Base-by-base conservation (phyloP, 805 yeast genomes). In the Yamadazyma takamatsuzukensis region DNA sequence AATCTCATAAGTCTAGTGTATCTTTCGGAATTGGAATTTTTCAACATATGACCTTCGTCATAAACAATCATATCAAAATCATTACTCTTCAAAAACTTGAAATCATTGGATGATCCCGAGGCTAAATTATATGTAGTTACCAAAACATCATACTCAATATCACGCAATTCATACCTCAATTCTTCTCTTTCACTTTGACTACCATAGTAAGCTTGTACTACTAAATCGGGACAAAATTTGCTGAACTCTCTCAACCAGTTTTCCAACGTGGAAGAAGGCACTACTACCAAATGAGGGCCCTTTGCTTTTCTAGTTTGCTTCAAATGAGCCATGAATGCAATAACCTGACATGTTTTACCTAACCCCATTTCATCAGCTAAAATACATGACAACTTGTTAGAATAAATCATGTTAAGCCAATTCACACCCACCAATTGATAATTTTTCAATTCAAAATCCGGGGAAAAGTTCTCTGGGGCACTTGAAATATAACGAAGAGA, bases 291-390 rank as follows among this genome's bases (percentile, higher is more conserved):
- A 67, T 93, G 97, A 1, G 96, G 96, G 0, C 95, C 94, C 17
- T 49, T 51, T 15, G 41, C 44, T 2, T 56, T 53, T n/a, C 68
- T 71, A n/a, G 56, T 53, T 45, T 84, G 81, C 51, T 86, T 86
- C 49, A 93, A 69, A 51, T 83, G 80, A 1, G 97, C 88, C 52
- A 93, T 63, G 53, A 93, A 93, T 6, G 97, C 74, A 59, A 93
- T 90, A 19, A 93, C 96, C 61, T 93, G 97, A 54, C 95, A 83
- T 0, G 98, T 93, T 54, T 93, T 93, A 39, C 99, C 99, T 30
- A 93, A 68, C 4, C 95, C 99, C 99, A 93, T 93, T 56, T 93
- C 99, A 62, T 93, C 99, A 0, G 98, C 99, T 30, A 93, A 66
- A 36, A 93, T 93, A 61, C 98, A 89, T 5, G 96, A 87, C 36